A percentile compares a stretch with the other conserved stretches of the same genome.
phyloP scores from a whole-genome alignment of 2,329 filamentous ascomycete genomes.

The Penicillium brevicompactum region DNA sequence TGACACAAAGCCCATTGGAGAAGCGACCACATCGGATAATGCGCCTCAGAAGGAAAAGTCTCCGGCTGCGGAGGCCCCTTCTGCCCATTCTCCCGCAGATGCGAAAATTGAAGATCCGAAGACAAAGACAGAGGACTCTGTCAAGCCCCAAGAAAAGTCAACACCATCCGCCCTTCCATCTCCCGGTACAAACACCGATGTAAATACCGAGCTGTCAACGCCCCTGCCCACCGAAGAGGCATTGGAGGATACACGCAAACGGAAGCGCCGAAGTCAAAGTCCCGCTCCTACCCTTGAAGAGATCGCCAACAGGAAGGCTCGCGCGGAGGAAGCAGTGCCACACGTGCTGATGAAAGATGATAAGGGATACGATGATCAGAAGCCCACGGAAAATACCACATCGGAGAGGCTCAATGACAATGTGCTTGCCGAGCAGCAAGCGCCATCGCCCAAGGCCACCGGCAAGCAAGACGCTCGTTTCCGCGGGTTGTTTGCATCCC shows the following conservation, averaged over 20 bases:
- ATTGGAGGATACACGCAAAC: constrained; percentile 61
- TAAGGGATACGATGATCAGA: constrained; percentile 11
- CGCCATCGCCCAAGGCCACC: background rate
- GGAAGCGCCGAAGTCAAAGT: constrained; percentile 67
- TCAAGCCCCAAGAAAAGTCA: constrained; percentile 22
- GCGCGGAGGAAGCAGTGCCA: constrained; percentile 47
- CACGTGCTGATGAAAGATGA: constrained; percentile 36
- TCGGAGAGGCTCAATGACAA: constrained; percentile 15
- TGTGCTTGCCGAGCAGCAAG: background rate
- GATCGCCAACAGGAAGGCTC: constrained; percentile 58
- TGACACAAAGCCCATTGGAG: constrained; percentile 21
- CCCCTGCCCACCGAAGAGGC: constrained; percentile 38
- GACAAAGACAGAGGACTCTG: constrained; percentile 14
- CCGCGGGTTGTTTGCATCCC: constrained; percentile 49
- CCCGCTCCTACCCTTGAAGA: constrained; percentile 60
- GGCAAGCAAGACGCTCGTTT: constrained; percentile 50
- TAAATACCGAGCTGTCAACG: constrained; percentile 27
- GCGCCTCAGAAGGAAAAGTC: background rate
- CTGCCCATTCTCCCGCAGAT: background rate
- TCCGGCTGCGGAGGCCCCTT: background rate
- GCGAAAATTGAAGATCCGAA: background rate
- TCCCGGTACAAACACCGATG: constrained; percentile 22
- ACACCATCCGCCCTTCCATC: constrained; percentile 20
- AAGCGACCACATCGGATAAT: background rate
- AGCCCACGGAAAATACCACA: constrained; percentile 24